phyloP scores from a whole-genome alignment of 192 early-diverging fungal species.

The Umbelopsis isabellina region DNA sequence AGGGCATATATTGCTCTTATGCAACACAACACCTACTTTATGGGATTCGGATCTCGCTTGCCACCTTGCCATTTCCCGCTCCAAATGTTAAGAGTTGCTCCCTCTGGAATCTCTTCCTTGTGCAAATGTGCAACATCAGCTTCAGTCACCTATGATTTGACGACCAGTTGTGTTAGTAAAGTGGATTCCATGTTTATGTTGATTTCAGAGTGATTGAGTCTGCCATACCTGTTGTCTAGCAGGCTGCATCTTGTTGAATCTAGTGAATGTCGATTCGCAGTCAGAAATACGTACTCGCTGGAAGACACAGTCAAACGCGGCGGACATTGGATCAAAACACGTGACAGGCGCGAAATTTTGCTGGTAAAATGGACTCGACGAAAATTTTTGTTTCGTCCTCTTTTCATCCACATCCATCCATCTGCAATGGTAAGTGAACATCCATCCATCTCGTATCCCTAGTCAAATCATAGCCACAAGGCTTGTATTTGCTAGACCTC shows the following conservation, averaged over 20 bases:
- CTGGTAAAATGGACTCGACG: not conserved
- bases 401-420: conserved; percentile 11
- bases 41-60: conserved; percentile 20
- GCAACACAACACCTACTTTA: not conserved
- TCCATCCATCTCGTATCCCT: conserved; percentile 18
- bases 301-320: not conserved
- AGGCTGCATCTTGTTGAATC: conserved; percentile 18
- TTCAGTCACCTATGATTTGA: conserved; percentile 29
- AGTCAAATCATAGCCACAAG: conserved; percentile 7
- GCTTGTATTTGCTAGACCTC: conserved; percentile 8
- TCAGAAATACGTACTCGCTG: not conserved
- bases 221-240: conserved; percentile 27
- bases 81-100: conserved; percentile 68
- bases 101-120: conserved; percentile 46
- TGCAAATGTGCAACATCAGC: conserved; percentile 27
- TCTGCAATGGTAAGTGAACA: conserved; percentile 12
- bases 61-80: conserved; percentile 63
- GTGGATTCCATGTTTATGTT: not conserved
- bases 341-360: not conserved
- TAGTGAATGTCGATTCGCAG: not conserved
- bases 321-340: not conserved
- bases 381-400: conserved; percentile 5
- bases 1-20: not conserved
- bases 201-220: not conserved
- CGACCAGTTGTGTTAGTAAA: not conserved